Evolutionary conservation across 75 land plant genomes (phyloP).

Genomic region (Isoetes taiwanensis): DNA sequence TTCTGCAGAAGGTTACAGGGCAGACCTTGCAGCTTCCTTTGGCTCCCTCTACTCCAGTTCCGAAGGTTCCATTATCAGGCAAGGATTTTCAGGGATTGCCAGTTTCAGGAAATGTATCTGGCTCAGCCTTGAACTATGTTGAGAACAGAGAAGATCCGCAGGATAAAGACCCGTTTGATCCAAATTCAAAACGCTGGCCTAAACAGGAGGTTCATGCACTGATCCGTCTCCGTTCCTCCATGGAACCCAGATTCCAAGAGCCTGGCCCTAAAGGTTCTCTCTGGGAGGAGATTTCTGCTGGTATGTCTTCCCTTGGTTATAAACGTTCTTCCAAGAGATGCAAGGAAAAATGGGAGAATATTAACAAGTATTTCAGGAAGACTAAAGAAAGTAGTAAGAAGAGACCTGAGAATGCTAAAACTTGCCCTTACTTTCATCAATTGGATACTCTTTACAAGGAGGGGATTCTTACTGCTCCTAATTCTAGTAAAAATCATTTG

Average conservation of each 20-base stretch:
- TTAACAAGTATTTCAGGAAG: constrained; percentile 49
- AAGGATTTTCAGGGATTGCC: neutral
- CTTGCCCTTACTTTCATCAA: constrained; percentile 24
- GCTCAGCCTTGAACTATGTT: neutral
- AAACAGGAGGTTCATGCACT: constrained; percentile 20
- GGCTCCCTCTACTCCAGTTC: constrained; percentile 5
- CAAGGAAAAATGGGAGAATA: constrained; percentile 32
- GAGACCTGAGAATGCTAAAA: constrained; percentile 23
- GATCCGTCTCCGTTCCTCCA: constrained; percentile 18
- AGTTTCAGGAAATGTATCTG: neutral
- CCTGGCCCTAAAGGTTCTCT: constrained; percentile 17
- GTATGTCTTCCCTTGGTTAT: constrained; percentile 22
- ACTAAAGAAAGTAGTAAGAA: constrained; percentile 39
- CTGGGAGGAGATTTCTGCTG: constrained; percentile 20
- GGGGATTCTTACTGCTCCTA: constrained; percentile 15
- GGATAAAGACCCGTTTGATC: constrained; percentile 1
- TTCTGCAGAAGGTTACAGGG: constrained; percentile 31
- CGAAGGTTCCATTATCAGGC: neutral
- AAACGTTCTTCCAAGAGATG: constrained; percentile 18
- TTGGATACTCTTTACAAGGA: constrained; percentile 11
- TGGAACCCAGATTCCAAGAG: constrained; percentile 23
- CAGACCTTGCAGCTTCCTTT: constrained; percentile 15
- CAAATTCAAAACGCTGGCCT: constrained; percentile 22
- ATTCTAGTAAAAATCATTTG: too few relatives aligned
- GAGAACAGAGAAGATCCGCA: neutral